These are phyloP conservation scores for Penicillium paradoxum DNA, from an alignment of 495 filamentous ascomycete species.

Conservation along the genomic window DNA sequence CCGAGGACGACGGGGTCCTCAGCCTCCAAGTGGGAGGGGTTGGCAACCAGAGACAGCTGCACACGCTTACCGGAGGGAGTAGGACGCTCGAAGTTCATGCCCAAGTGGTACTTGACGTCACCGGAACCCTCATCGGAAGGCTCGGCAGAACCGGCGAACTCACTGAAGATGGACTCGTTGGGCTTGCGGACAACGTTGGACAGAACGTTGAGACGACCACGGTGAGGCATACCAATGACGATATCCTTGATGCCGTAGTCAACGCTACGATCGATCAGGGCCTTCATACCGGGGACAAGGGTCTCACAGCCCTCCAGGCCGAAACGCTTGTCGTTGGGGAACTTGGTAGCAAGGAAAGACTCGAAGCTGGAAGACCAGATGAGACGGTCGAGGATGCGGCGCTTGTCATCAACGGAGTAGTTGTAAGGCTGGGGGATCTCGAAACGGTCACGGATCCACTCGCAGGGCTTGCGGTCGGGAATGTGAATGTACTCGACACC, in stretches of 20 bases:
- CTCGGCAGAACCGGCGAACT: constrained; percentile 86
- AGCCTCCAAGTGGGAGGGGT: constrained; percentile 96
- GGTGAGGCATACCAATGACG: constrained; percentile 98
- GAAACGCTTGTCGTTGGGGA: constrained; percentile 99
- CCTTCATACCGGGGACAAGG: constrained; percentile 98
- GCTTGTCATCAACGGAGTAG: constrained; percentile 95
- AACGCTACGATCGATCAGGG: constrained; percentile 93
- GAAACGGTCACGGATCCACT: constrained; percentile 92
- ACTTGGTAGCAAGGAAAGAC: constrained; percentile 88
- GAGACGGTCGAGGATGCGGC: constrained; percentile 90
- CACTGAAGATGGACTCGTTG: constrained; percentile 98
- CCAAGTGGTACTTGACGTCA: constrained; percentile 98
- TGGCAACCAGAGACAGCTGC: constrained; percentile 95
- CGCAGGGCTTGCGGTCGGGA: constrained; percentile 92
- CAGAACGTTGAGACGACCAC: constrained; percentile 94
- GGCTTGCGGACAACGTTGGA: constrained; percentile 98
- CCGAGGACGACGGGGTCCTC: constrained; percentile 97
- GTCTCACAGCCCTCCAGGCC: constrained; percentile 96
- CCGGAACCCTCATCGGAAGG: constrained; percentile 94
- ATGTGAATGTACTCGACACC: constrained; percentile 99
- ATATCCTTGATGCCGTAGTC: constrained; percentile 99
- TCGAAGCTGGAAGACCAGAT: constrained; percentile 99
- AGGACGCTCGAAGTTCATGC: constrained; percentile 99
- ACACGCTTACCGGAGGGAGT: constrained; percentile 98
- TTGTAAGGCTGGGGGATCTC: constrained; percentile 92